Percentiles rank a stretch among this genome's conserved stretches.
Conservation (phyloP, 2,329 filamentous ascomycete species). For the Zymoseptoria crescenta region DNA sequence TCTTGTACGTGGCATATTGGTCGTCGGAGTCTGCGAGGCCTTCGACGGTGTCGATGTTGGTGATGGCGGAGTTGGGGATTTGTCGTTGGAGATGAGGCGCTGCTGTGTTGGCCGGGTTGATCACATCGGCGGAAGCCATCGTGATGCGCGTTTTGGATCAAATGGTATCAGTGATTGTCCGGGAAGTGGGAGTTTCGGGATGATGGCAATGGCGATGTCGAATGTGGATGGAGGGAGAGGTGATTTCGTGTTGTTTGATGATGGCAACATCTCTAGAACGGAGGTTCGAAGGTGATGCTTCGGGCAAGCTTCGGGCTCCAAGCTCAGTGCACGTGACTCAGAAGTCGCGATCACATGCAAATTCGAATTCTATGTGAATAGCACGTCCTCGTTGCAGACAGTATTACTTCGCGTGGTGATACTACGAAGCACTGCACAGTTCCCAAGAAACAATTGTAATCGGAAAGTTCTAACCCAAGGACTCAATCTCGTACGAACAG, state of each 20-base stretch:
- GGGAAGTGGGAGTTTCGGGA: neutral
- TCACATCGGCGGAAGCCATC: conserved; percentile 85
- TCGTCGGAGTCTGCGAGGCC: conserved; percentile 76
- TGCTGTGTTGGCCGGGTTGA: conserved; percentile 66
- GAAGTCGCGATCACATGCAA: neutral
- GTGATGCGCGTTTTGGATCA: conserved; percentile 4
- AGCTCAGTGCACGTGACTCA: neutral
- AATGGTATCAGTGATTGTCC: neutral
- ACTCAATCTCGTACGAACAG: no score
- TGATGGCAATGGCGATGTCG: neutral
- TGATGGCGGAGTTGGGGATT: conserved; percentile 67
- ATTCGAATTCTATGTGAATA: neutral
- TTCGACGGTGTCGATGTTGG: conserved; percentile 84
- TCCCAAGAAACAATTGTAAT: no score
- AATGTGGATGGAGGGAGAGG: neutral
- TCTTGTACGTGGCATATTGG: conserved; percentile 93
- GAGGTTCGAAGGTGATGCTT: neutral
- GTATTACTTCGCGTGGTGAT: no score
- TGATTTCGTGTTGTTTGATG: neutral
- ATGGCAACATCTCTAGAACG: neutral
- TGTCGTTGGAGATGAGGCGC: conserved; percentile 69
- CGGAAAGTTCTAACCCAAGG: no score
- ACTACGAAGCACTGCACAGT: no score
- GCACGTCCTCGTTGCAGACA: no score
- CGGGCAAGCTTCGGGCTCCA: neutral